Base-by-base conservation (phyloP, 139 green algal species). In the Auxenochlorella pyrenoidosa region DNA sequence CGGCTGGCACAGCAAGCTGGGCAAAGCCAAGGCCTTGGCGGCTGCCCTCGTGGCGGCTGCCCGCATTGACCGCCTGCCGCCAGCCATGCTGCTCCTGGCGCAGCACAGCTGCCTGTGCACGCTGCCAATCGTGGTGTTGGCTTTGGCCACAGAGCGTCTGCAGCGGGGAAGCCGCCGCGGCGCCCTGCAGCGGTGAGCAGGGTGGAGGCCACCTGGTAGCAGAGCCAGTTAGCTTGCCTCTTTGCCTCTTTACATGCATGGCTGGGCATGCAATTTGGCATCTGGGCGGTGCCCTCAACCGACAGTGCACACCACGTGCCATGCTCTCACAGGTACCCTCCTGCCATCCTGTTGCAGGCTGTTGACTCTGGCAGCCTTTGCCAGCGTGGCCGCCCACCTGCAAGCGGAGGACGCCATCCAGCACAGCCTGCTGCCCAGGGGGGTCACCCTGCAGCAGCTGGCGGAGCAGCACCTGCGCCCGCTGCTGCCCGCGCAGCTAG, bases 101-200 rank as follows among this genome's bases (percentile, higher is more conserved):
- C 81, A 59, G 89, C 80, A 85, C 83, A 58, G 60, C 41, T 71
- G 38, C 68, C 75, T 85, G 66, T 75, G 65, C n/a, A 82, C 79
- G 54, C 68, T 80, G 73, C 80, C 84, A 0, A 26, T 71, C 36
- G 16, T 47, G 24, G 47, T 32, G 68, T n/a, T 86, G 63, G 44
- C 44, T 43, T 51, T 30, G 21, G 12, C 68, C 18, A 73, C 70
- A 34, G 40, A 71, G 47, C 70, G 71, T 1, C 10, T 58, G 71
- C 83, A 78, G 70, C 70, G 83, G 13, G 70, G 70, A 51, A 51
- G 66, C 82, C 28, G 5, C 22, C 43, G 32, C 41, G 24, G 13
- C n/a, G 43, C 2, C 28, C 43, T 86, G 82, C 66, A 51, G 22
- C 66, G 66, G 66, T 86, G 51, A 51, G 77, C 32, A 16, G 5